A percentile compares a stretch with the other conserved stretches of the same genome.
Conservation (phyloP, 1,139 yeast genomes). For the Saccharomycopsis phalli region DNA sequence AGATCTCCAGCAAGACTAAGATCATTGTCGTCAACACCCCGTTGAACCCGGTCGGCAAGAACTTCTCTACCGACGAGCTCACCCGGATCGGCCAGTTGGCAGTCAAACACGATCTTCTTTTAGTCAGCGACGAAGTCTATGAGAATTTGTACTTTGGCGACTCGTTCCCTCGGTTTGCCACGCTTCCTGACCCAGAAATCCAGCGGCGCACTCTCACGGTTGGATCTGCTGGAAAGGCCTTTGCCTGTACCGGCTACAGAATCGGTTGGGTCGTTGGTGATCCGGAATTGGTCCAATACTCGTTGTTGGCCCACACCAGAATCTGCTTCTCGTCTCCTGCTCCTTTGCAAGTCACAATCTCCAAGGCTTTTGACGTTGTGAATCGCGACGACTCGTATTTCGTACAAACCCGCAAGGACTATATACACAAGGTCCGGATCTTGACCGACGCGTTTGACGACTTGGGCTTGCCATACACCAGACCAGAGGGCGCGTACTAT, state of each 20-base stretch:
- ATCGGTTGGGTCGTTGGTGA: slow-evolving; percentile 93
- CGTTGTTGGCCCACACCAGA: slow-evolving; percentile 85
- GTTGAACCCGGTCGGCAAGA: slow-evolving; percentile 93
- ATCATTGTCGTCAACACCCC: slow-evolving; percentile 87
- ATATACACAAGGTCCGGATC: slow-evolving; percentile 59
- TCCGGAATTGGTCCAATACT: slow-evolving; percentile 70
- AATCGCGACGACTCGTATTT: slow-evolving; percentile 62
- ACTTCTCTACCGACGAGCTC: slow-evolving; percentile 69
- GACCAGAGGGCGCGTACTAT: slow-evolving; percentile 90
- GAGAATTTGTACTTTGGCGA: slow-evolving; percentile 72
- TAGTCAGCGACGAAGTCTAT: slow-evolving; percentile 90
- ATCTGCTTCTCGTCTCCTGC: slow-evolving; percentile 85
- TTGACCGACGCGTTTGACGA: slow-evolving; percentile 77
- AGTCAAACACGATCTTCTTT: slow-evolving; percentile 69
- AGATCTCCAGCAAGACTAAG: slow-evolving; percentile 66
- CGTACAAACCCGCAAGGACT: slow-evolving; percentile 55
- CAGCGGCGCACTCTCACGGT: slow-evolving; percentile 76
- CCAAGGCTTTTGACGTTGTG: slow-evolving; percentile 64
- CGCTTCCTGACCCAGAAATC: slow-evolving; percentile 61
- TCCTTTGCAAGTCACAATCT: slow-evolving; percentile 90
- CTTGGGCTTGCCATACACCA: slow-evolving; percentile 77
- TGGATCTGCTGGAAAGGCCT: slow-evolving; percentile 95
- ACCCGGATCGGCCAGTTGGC: slow-evolving; percentile 69
- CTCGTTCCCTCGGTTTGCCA: slow-evolving; percentile 74
- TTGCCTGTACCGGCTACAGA: slow-evolving; percentile 98